A percentile compares a stretch with the other conserved stretches of the same genome.
Evolutionary conservation across 2,329 filamentous ascomycete species (phyloP).

Genomic region (Paracorniculantispora psalliotae): DNA sequence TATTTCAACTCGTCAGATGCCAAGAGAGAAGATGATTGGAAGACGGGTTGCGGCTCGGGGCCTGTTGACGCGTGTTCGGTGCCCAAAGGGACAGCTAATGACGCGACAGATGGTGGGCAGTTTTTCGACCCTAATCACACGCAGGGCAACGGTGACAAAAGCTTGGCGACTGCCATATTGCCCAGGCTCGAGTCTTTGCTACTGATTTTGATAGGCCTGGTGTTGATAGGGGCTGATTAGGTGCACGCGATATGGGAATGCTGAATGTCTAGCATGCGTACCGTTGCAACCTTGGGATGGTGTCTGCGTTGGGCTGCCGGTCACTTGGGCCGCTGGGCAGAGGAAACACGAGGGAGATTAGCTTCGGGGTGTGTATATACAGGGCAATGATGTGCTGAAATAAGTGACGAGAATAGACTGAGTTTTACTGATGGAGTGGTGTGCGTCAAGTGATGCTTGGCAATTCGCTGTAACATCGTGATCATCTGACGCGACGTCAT

Average conservation of each 20-base stretch:
- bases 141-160: slow-evolving; percentile 2
- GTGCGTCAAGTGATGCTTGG: slow-evolving; percentile 3
- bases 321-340: not conserved
- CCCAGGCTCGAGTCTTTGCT: not conserved
- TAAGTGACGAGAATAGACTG: not conserved
- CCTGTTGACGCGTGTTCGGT: slow-evolving; percentile 8
- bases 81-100: slow-evolving; percentile 2
- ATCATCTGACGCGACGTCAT: slow-evolving; percentile 11
- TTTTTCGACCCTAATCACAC: slow-evolving; percentile 12
- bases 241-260: slow-evolving; percentile 4
- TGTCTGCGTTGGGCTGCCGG: not conserved
- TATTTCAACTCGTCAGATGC: slow-evolving; percentile 69
- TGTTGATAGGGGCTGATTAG: slow-evolving; percentile 3
- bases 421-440: slow-evolving; percentile 1
- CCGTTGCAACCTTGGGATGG: not conserved
- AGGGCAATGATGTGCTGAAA: slow-evolving; percentile 2
- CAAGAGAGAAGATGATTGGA: slow-evolving; percentile 35
- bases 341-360: slow-evolving; percentile 3
- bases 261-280: slow-evolving; percentile 5
- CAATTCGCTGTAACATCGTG: slow-evolving; percentile 1
- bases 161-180: not conserved
- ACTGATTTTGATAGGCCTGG: not conserved
- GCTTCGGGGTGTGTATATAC: not conserved
- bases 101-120: slow-evolving; percentile 9
- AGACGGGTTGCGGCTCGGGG: not conserved